A percentile compares a stretch with the other conserved stretches of the same genome.
Evolutionary conservation across 2,329 filamentous ascomycete species (phyloP).

Genomic region (Decorospora gaudefroyi): DNA sequence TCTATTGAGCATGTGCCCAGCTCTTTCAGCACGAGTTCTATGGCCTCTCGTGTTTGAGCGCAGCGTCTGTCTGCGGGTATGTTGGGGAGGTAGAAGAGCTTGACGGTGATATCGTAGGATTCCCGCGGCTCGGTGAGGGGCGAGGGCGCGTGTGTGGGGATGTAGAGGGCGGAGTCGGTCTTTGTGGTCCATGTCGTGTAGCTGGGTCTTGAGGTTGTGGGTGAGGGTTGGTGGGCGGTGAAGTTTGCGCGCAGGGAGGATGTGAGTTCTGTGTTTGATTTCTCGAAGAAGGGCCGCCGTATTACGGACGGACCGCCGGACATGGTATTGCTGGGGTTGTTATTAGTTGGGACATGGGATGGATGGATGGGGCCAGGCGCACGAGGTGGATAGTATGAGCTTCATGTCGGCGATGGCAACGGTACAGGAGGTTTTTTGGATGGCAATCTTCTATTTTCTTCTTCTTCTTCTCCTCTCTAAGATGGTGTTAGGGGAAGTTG

Average conservation of each 20-base stretch:
- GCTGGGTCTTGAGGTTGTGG: slow-evolving; percentile 46
- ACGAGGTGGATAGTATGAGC: slow-evolving; percentile 85
- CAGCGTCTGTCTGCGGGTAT: slow-evolving; percentile 67
- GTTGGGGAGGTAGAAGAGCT: slow-evolving; percentile 86
- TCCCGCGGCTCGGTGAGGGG: slow-evolving; percentile 78
- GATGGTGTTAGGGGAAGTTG: too few relatives aligned
- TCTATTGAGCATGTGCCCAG: slow-evolving; percentile 77
- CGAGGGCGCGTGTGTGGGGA: slow-evolving; percentile 72
- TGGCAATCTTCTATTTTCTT: too few relatives aligned
- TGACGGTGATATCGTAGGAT: slow-evolving; percentile 93
- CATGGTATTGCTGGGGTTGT: slow-evolving; percentile 82
- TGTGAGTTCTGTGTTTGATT: slow-evolving; percentile 91
- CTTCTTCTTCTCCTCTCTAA: too few relatives aligned
- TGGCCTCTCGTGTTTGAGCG: slow-evolving; percentile 74
- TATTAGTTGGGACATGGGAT: slow-evolving; percentile 22
- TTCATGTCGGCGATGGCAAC: slow-evolving; percentile 63
- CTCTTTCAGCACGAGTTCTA: slow-evolving; percentile 79
- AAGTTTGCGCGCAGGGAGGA: slow-evolving; percentile 87
- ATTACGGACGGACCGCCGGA: slow-evolving; percentile 81
- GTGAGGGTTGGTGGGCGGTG: slow-evolving; percentile 68
- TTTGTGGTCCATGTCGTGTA: slow-evolving; percentile 69
- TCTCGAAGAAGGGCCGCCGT: slow-evolving; percentile 73
- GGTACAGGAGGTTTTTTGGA: too few relatives aligned
- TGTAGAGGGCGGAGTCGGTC: slow-evolving; percentile 61
- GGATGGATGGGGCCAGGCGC: slow-evolving; percentile 51